These are phyloP conservation scores for Aleurites moluccanus DNA, from an alignment of 441 rosid genomes.

Conservation along the genomic window DNA sequence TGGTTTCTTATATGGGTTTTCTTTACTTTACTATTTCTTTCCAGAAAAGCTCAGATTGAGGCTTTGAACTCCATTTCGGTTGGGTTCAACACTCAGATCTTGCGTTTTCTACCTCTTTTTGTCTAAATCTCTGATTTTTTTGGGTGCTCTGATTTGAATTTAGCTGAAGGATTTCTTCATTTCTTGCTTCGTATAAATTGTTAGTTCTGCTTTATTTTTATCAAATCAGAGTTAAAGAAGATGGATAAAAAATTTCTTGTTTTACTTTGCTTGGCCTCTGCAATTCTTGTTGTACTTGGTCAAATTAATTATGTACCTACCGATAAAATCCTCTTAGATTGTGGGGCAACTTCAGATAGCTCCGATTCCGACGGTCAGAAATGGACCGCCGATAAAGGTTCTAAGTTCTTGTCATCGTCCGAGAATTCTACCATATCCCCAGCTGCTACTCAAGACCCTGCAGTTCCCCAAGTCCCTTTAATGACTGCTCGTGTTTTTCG, in stretches of 20 bases:
- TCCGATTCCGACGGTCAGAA: conserved; percentile 53
- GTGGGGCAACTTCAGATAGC: conserved; percentile 55
- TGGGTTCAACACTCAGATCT: conserved; percentile 9
- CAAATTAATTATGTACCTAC: conserved; percentile 52
- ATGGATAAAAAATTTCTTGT: conserved; percentile 26
- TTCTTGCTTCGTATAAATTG: neutral
- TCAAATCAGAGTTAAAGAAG: conserved; percentile 33
- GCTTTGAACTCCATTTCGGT: neutral
- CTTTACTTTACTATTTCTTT: neutral
- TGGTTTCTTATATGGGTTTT: neutral
- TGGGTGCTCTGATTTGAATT: neutral
- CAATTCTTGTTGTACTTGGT: conserved; percentile 36
- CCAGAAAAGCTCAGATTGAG: neutral
- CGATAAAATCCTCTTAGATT: conserved; percentile 64
- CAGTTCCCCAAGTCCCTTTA: conserved; percentile 60
- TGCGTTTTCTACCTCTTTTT: neutral
- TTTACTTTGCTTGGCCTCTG: conserved; percentile 33
- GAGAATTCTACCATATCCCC: conserved; percentile 41
- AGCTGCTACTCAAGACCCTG: conserved; percentile 63
- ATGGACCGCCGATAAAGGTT: conserved; percentile 71
- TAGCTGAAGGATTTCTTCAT: neutral
- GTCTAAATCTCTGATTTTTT: neutral
- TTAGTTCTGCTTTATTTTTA: neutral
- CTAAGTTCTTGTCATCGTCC: conserved; percentile 51
- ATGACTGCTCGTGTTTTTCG: conserved; percentile 72